Percentiles rank a stretch among this genome's conserved stretches.
phyloP scores from a whole-genome alignment of 306 rosid species.

The Crotalaria pallida region DNA sequence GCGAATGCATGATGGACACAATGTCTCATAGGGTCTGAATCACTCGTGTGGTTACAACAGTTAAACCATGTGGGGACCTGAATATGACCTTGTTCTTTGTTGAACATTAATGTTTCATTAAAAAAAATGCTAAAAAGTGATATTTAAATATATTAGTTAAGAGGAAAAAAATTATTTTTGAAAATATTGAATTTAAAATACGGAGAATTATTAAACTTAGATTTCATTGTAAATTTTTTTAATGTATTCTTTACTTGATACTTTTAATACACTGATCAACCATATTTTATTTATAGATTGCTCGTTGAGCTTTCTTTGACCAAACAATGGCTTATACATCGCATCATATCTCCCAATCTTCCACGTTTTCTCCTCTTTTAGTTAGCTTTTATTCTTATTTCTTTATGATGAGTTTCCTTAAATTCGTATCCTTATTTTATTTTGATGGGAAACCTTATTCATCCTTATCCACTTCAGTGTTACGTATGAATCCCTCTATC shows the following conservation, averaged over 20 bases:
- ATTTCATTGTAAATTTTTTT: no score
- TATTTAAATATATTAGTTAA: no score
- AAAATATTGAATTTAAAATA: no score
- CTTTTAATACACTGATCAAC: no score
- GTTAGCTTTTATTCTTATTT: not conserved
- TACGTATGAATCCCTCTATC: not conserved
- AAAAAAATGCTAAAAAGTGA: no score
- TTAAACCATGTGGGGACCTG: constrained; percentile 35
- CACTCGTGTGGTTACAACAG: constrained; percentile 39
- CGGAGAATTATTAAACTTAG: no score
- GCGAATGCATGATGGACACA: not conserved
- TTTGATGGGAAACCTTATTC: constrained; percentile 6
- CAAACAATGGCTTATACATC: not conserved
- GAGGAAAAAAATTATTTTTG: no score
- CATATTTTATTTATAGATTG: no score
- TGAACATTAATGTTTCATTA: constrained; percentile 15
- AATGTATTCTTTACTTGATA: no score
- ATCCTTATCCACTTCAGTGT: constrained; percentile 28
- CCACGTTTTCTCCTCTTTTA: constrained; percentile 23
- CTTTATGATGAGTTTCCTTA: not conserved
- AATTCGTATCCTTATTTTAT: not conserved
- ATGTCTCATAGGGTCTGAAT: constrained; percentile 25
- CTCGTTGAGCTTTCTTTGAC: constrained; percentile 22
- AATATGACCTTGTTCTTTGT: constrained; percentile 15
- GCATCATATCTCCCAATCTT: not conserved